Evolutionary conservation across 495 filamentous ascomycete genomes (phyloP), one percentile per base, ranked within the genome.

Genomic region (Trichoderma parareesei): DNA sequence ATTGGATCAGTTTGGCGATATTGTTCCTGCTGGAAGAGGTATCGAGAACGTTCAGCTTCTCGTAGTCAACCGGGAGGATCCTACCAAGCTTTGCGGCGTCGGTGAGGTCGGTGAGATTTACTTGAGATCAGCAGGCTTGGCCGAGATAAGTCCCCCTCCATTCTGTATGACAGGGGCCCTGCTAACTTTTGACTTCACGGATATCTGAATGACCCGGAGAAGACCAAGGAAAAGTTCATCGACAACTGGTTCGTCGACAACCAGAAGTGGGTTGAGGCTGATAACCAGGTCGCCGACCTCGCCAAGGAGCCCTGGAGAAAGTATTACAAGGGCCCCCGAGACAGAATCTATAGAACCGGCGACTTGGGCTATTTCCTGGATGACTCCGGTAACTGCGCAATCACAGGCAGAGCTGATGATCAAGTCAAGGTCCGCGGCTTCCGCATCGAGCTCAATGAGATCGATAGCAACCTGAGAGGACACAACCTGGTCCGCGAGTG

Each of bases 371-470:
- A 86, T 16, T 95, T 90, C 67, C 84, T 84, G 46, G 82, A 48
- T 16, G 44, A 85, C 4, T 82, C 87, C 61, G 94, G 93, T 48
- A 46, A 85, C 88, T 68, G 86, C 90, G 38, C 88, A 89, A 88
- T 85, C 69, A 82, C 84, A 37, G 93, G 93, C 20, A 85, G 94
- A 61, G 89, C 86, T 10, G 94, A 98, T 70, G 84, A 91, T 69
- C 94, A 98, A 69, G 89, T 96, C 72, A 97, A 97, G 78, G 96
- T 98, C 67, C 88, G 93, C 61, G 93, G 93, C 5, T 97, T 98
- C 80, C 82, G 93, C 62, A 95, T 98, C 69, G 93, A 98, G 75
- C 87, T 98, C 38, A 90, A 90, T 66, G 94, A 98, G 63, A 97
- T 97, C 65, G 93, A 98, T 72, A 92, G 84, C 46, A 87, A 93